These are phyloP conservation scores for Sphaerulina musiva DNA, from an alignment of 2,329 filamentous ascomycete genomes.

Conservation along the genomic window DNA sequence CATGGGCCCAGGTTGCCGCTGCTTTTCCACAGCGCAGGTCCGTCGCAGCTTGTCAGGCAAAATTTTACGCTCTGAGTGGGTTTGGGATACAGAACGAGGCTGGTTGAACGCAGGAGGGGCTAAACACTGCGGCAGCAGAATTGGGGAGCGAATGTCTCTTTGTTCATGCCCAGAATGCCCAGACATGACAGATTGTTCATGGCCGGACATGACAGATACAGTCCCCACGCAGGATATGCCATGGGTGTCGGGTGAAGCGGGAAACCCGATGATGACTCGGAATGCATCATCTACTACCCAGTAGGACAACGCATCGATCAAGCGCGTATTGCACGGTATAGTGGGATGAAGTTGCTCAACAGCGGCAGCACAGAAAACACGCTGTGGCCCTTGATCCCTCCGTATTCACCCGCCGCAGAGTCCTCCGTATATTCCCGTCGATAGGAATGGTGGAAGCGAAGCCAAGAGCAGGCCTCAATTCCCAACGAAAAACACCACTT, in stretches of 20 bases:
- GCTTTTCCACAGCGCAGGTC: neutral
- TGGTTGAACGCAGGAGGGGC: too few relatives aligned
- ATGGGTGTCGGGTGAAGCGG: neutral
- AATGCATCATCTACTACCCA: neutral
- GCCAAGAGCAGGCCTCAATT: too few relatives aligned
- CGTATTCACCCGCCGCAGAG: neutral
- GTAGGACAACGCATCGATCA: neutral
- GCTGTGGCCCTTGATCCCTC: neutral
- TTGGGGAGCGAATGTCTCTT: too few relatives aligned
- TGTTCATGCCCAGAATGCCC: too few relatives aligned
- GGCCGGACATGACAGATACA: too few relatives aligned
- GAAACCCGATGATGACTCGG: neutral
- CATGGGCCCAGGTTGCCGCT: neutral
- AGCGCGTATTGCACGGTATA: neutral
- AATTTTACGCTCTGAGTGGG: neutral
- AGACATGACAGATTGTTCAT: too few relatives aligned
- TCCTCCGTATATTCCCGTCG: too few relatives aligned
- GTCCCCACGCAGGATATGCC: too few relatives aligned
- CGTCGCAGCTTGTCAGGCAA: neutral
- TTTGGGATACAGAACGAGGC: too few relatives aligned
- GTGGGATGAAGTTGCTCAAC: neutral
- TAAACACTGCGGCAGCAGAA: too few relatives aligned
- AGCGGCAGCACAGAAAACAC: neutral
- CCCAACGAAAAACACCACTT: too few relatives aligned
- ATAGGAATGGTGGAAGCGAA: too few relatives aligned